A percentile compares a stretch with the other conserved stretches of the same genome.
Conservation (phyloP, 164 flowering plant genomes). For the Brasenia schreberi region DNA sequence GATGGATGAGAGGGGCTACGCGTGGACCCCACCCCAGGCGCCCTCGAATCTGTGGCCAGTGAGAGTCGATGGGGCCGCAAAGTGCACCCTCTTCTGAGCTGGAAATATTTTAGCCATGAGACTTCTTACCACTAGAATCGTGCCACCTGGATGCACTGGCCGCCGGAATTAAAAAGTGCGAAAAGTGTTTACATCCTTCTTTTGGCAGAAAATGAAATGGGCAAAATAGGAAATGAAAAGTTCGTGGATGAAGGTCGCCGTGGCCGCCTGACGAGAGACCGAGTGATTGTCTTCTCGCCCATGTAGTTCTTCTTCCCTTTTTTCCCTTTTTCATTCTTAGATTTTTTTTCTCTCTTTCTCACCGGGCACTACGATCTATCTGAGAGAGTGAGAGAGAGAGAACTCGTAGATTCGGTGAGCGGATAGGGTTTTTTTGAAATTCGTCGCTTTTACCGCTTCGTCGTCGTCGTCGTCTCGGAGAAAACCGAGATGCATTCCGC, state of each 20-base stretch:
- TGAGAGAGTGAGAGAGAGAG: not conserved
- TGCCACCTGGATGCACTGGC: not conserved
- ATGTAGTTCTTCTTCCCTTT: not conserved
- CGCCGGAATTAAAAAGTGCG: not conserved
- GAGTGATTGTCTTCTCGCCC: not conserved
- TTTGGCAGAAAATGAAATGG: not conserved
- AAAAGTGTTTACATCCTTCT: not conserved
- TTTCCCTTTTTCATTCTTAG: not conserved
- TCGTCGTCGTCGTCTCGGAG: not conserved
- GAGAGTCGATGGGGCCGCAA: not conserved
- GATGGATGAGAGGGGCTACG: not conserved
- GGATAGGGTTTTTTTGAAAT: not conserved
- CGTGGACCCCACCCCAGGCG: not conserved
- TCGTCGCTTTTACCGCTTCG: not conserved
- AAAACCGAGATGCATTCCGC: not conserved
- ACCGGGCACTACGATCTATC: not conserved
- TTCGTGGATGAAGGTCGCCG: not conserved
- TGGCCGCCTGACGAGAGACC: not conserved
- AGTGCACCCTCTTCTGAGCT: conserved; percentile 2
- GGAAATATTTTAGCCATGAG: not conserved
- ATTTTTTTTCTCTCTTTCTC: not conserved
- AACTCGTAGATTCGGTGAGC: not conserved
- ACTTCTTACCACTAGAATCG: not conserved
- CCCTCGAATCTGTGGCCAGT: not conserved
- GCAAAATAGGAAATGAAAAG: not conserved